Base-by-base conservation (phyloP, 1,139 yeast genomes). In the Yamadazyma aaseri region DNA sequence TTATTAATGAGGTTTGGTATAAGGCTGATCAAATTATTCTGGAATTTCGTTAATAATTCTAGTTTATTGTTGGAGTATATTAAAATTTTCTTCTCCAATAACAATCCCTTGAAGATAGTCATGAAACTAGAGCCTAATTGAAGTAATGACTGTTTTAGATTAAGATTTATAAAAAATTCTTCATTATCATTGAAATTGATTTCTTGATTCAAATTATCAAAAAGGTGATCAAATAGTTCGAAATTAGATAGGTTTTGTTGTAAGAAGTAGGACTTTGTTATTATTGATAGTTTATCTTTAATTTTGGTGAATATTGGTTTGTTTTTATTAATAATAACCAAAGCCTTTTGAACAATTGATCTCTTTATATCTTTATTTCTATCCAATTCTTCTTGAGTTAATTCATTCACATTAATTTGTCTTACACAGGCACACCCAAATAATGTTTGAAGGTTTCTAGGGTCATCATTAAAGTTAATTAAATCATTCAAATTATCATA, bases 351-450 rank as follows among this genome's bases (percentile, higher is more conserved):
- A 3, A 92, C 92, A 2, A 90, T 81, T 3, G 96, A 85, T 35
- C 98, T 65, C 4, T 96, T 89, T 24, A 86, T 77, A 44, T 85
- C 92, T 20, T 39, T 42, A 37, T 80, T 75, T 38, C 75, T 64
- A 34, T 71, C 72, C 20, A 75, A 51, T 44, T 69, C 74, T 34
- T 59, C 64, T 23, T 47, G 54, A 1, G 65, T 52, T 36, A 92
- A 63, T 23, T 81, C 83, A 22, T 76, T 73, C 2, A 86, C 69
- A 36, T 76, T 72, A 28, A 89, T 74, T 56, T 92, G 97, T 30
- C 96, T 71, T 17, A 90, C 89, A 59, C 98, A 92, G 0, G 96
- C 84, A 44, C 96, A 86, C 1, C 96, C 98, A 67, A 92, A 92
- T 12, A 89, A 60, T 0, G 98, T 92, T 15, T 81, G 76, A 25